Evolutionary conservation across 1,139 yeast species (phyloP), one percentile per base, ranked within the genome.

Genomic region (Geotrichum cucujoidarum): DNA sequence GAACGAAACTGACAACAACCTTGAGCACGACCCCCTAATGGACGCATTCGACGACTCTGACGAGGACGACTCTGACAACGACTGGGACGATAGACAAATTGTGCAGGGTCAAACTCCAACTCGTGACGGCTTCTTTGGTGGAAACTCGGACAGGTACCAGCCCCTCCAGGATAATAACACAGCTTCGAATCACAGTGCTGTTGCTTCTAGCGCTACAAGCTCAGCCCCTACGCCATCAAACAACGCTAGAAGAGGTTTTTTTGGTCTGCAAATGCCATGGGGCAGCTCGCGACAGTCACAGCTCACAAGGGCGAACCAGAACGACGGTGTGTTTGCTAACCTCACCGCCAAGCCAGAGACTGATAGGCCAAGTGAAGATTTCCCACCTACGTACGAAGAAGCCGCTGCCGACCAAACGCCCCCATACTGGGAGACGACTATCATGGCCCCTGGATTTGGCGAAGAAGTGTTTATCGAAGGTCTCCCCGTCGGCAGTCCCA

Each of bases 381-480:
- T 73, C 45, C 95, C 97, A n/a, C 98, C 98, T 1, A 74, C 94
- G 0, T 92, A 94, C 66, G 96, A 87, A 52, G 97, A 90, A 61
- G 97, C 96, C 0, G 90, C 96, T 0, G 86, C 92, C 2, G 99
- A 92, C 65, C 79, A 95, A 20, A 80, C 95, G 0, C 99, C 99
- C 0, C 95, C 95, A 40, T 94, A 94, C 65, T 94, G 97, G 95
- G 98, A 94, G 64, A 79, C 89, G 14, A 81, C 95, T 0, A 82
- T 90, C 48, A 77, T 89, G 62, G 80, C 95, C 1, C 88, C 90
- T 16, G 88, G 89, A 51, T 59, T 64, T 55, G 85, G 83, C 49
- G 97, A 92, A 63, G 97, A 90, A 64, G 83, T 92, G 35, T 88
- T 88, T 65, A 90, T 94, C 35, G 96, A 92, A 57, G 97, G 97